Evolutionary conservation across 768 basidiomycete species (phyloP).

Genomic region (Tylopilus plumbeoviolaceoides): DNA sequence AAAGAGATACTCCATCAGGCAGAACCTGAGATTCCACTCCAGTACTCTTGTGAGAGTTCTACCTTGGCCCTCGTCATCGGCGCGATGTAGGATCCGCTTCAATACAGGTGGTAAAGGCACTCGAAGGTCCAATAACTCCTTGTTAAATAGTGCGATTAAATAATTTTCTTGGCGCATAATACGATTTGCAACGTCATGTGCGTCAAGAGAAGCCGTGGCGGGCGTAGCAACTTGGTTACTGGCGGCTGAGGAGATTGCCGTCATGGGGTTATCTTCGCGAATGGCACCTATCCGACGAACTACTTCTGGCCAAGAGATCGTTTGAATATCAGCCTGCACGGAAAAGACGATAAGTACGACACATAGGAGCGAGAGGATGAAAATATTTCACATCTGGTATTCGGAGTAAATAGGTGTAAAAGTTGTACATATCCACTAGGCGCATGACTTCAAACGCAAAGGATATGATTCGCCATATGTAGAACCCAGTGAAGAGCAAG

Average conservation of each 20-base stretch:
- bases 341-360: constrained; percentile 14
- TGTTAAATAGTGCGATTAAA: constrained; percentile 96
- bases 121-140: constrained; percentile 86
- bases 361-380: not conserved
- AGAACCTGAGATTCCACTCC: constrained; percentile 97
- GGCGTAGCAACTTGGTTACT: constrained; percentile 52
- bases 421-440: constrained; percentile 92
- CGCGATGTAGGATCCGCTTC: constrained; percentile 44
- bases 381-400: constrained; percentile 79
- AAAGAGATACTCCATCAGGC: constrained; percentile 93
- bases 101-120: constrained; percentile 69
- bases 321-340: constrained; percentile 91
- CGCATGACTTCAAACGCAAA: constrained; percentile 73
- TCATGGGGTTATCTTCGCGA: constrained; percentile 89
- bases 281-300: constrained; percentile 88
- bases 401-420: constrained; percentile 90
- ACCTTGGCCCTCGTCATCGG: constrained; percentile 57
- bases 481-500: constrained; percentile 81
- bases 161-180: constrained; percentile 99
- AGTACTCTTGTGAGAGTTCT: constrained; percentile 82
- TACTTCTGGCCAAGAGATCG: constrained; percentile 94
- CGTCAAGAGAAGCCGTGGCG: constrained; percentile 85
- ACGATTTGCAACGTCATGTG: constrained; percentile 96
- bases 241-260: constrained; percentile 69
- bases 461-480: constrained; percentile 79